These are phyloP conservation scores for Yamadazyma conglobata DNA, from an alignment of 1,139 yeast species.

Conservation along the genomic window DNA sequence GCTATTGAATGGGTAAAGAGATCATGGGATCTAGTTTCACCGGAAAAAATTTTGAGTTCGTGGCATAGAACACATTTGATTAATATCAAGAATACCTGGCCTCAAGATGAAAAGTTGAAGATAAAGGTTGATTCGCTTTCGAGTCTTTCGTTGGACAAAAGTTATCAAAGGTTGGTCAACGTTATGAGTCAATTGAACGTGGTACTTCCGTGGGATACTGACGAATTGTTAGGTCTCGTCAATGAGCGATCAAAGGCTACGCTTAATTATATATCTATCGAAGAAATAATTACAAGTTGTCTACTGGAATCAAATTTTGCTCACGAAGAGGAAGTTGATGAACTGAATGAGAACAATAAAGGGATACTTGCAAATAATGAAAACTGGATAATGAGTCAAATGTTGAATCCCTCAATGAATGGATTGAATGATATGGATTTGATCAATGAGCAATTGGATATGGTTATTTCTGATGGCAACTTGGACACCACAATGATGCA, in stretches of 20 bases:
- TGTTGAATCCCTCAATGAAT: constrained; percentile 11
- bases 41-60: constrained; percentile 43
- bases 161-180: constrained; percentile 36
- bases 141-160: constrained; percentile 21
- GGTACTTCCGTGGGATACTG: constrained; percentile 56
- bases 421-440: constrained; percentile 7
- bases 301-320: constrained; percentile 36
- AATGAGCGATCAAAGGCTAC: constrained; percentile 57
- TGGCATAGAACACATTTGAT: constrained; percentile 47
- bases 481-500: no score
- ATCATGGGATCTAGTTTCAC: constrained; percentile 53
- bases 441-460: no score
- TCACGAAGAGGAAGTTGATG: constrained; percentile 13
- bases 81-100: constrained; percentile 23
- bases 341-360: constrained; percentile 2
- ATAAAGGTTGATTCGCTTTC: constrained; percentile 2
- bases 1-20: constrained; percentile 57
- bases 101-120: constrained; percentile 12
- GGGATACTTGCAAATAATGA: constrained; percentile 7
- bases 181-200: constrained; percentile 46
- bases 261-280: constrained; percentile 55
- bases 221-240: constrained; percentile 52
- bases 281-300: constrained; percentile 62
- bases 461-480: no score
- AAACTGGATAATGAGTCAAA: constrained; percentile 16